These are phyloP conservation scores for Sistotremastrum niveocremeum DNA, from an alignment of 768 basidiomycete genomes.

Conservation along the genomic window DNA sequence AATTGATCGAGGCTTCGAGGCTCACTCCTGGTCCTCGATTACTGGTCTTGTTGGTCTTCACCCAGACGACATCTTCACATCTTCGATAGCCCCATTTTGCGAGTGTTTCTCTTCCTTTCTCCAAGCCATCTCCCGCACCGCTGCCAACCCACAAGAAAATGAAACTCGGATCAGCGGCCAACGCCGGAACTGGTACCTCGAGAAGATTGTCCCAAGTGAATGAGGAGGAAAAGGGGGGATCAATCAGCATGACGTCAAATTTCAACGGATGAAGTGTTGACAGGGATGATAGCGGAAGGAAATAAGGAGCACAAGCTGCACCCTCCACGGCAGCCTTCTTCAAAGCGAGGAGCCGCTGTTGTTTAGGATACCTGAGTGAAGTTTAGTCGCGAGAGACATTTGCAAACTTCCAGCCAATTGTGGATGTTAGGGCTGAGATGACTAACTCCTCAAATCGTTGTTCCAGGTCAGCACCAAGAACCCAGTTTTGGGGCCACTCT, in stretches of 20 bases:
- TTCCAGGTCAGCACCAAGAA: conserved; percentile 79
- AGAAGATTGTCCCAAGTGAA: conserved; percentile 80
- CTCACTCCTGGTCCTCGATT: conserved; percentile 68
- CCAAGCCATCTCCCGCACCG: conserved; percentile 81
- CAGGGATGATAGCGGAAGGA: conserved; percentile 49
- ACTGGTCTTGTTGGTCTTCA: conserved; percentile 71
- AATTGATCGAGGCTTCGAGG: conserved; percentile 3
- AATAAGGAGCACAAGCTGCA: conserved; percentile 60
- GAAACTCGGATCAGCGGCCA: conserved; percentile 87
- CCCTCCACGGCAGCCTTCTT: conserved; percentile 69
- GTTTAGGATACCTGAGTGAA: conserved; percentile 78
- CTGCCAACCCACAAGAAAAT: conserved; percentile 94
- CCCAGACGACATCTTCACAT: conserved; percentile 98
- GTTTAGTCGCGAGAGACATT: neutral
- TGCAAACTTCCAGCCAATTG: neutral
- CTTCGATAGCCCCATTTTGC: conserved; percentile 90
- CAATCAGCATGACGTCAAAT: conserved; percentile 86
- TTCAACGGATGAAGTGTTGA: conserved; percentile 46
- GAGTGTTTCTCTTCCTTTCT: conserved; percentile 80
- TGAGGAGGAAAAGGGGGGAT: conserved; percentile 78
- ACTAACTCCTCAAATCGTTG: conserved; percentile 88
- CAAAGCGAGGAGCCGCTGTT: conserved; percentile 67
- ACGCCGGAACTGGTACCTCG: conserved; percentile 63
- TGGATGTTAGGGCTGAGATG: neutral
- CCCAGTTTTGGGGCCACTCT: conserved; percentile 90